These are phyloP conservation scores for Sporisorium iseilematis-ciliati DNA, from an alignment of 1,284 basidiomycete species.

Conservation along the genomic window DNA sequence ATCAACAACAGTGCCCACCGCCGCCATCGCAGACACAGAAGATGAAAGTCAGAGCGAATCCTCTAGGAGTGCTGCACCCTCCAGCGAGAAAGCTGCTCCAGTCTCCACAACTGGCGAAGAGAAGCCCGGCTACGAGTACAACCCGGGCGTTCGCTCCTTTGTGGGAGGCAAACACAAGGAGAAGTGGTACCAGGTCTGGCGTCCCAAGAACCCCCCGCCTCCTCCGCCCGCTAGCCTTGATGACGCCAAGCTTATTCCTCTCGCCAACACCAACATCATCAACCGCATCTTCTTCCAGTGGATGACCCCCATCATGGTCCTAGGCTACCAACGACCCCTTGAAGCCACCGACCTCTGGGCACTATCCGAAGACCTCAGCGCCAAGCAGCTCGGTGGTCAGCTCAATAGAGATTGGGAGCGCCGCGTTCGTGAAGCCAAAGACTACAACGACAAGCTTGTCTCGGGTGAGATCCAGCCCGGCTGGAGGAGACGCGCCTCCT, in stretches of 20 bases:
- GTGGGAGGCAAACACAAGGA: slow-evolving; percentile 55
- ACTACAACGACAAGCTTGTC: slow-evolving; percentile 79
- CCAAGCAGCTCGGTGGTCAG: slow-evolving; percentile 75
- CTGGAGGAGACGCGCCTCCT: slow-evolving; percentile 74
- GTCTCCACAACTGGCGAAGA: slow-evolving; percentile 18
- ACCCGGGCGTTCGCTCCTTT: slow-evolving; percentile 59
- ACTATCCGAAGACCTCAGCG: slow-evolving; percentile 75
- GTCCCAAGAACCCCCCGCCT: slow-evolving; percentile 60
- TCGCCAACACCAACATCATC: slow-evolving; percentile 74
- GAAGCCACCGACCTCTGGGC: slow-evolving; percentile 87
- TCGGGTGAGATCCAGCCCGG: slow-evolving; percentile 78
- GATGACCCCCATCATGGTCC: slow-evolving; percentile 79
- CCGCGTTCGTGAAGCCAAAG: slow-evolving; percentile 75
- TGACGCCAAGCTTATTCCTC: slow-evolving; percentile 74
- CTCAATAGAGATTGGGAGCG: slow-evolving; percentile 78
- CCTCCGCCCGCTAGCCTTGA: slow-evolving; percentile 72
- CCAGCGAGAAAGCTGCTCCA: slow-evolving; percentile 26
- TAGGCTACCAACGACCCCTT: slow-evolving; percentile 81
- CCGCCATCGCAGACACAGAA: slow-evolving; percentile 19
- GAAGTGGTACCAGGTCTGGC: slow-evolving; percentile 68
- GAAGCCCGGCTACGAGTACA: slow-evolving; percentile 53
- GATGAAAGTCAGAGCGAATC: slow-evolving; percentile 42
- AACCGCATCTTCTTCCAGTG: slow-evolving; percentile 77
- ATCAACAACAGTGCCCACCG: slow-evolving; percentile 3
- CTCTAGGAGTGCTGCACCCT: slow-evolving; percentile 30